A percentile compares a stretch with the other conserved stretches of the same genome.
These are phyloP conservation scores for Gymnopus androsaceus DNA, from an alignment of 1,284 basidiomycete species.

Conservation along the genomic window DNA sequence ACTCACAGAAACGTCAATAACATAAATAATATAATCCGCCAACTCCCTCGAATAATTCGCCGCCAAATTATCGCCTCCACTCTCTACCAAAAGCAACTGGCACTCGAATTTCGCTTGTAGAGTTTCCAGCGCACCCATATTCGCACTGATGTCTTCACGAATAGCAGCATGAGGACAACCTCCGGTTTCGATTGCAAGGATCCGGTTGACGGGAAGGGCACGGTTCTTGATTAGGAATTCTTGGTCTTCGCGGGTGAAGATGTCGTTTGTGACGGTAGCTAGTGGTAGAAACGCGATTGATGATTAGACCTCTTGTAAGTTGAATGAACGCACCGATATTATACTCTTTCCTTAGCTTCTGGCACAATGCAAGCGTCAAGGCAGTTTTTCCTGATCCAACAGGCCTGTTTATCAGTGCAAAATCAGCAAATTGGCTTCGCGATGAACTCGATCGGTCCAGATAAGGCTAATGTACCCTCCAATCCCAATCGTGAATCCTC, in stretches of 20 bases:
- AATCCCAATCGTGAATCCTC: conserved; percentile 96
- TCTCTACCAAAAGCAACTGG: conserved; percentile 90
- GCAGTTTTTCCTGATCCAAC: conserved; percentile 99
- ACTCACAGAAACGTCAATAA: conserved; percentile 79
- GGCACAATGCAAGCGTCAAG: conserved; percentile 90
- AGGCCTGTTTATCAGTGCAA: conserved; percentile 52
- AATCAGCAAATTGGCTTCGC: not conserved
- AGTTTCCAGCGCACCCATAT: conserved; percentile 92
- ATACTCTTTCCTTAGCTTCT: conserved; percentile 76
- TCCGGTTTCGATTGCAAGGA: conserved; percentile 95
- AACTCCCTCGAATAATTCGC: conserved; percentile 96
- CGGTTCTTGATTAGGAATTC: conserved; percentile 95
- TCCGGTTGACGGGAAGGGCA: conserved; percentile 83
- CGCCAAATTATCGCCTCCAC: conserved; percentile 93
- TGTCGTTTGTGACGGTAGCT: conserved; percentile 96
- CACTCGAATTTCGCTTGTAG: conserved; percentile 89
- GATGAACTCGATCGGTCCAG: not conserved
- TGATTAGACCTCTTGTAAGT: not conserved
- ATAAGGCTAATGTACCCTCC: conserved; percentile 67
- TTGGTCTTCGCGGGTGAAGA: conserved; percentile 96
- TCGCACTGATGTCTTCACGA: conserved; percentile 96
- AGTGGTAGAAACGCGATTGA: conserved; percentile 6
- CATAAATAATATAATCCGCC: conserved; percentile 97
- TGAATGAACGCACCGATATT: conserved; percentile 73
- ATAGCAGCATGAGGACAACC: conserved; percentile 96